phyloP scores from a whole-genome alignment of 371 early-diverging fungal genomes.

The Mucor plumbeus region DNA sequence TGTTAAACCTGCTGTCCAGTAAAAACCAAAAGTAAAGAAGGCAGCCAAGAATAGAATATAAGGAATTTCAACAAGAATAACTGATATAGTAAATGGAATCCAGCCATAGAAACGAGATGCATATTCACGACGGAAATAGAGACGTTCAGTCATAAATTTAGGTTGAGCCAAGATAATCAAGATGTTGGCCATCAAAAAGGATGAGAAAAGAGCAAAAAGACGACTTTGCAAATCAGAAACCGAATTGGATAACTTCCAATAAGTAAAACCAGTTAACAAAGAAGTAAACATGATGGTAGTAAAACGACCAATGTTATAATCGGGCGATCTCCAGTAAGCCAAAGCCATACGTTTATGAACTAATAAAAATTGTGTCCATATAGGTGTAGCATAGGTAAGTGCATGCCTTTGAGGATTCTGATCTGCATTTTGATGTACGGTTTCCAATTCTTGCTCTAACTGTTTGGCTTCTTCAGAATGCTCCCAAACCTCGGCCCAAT shows the following conservation, averaged over 20 bases:
- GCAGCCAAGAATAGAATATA: conserved; percentile 53
- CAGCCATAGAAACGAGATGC: conserved; percentile 70
- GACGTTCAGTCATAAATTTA: conserved; percentile 65
- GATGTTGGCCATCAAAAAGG: conserved; percentile 56
- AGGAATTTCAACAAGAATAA: conserved; percentile 57
- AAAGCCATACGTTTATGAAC: conserved; percentile 57
- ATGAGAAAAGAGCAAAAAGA: conserved; percentile 69
- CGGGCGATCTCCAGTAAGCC: conserved; percentile 61
- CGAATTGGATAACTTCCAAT: conserved; percentile 55
- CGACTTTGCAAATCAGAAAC: conserved; percentile 62
- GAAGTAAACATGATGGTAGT: conserved; percentile 46
- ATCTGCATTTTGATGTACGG: conserved; percentile 18
- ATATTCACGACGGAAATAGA: conserved; percentile 66
- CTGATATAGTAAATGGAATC: conserved; percentile 58
- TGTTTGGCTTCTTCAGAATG: conserved; percentile 31
- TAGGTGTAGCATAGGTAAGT: conserved; percentile 33
- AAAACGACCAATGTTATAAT: conserved; percentile 63
- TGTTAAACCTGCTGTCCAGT: conserved; percentile 69
- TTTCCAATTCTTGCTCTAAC: conserved; percentile 23
- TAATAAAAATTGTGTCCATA: conserved; percentile 38
- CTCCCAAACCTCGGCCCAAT: conserved; percentile 64
- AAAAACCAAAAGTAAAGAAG: conserved; percentile 55
- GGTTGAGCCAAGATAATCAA: conserved; percentile 37
- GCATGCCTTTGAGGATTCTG: conserved; percentile 18
- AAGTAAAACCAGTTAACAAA: conserved; percentile 59